Evolutionary conservation across 768 basidiomycete species (phyloP), one percentile per base, ranked within the genome.

Genomic region (Leccinum broughii): DNA sequence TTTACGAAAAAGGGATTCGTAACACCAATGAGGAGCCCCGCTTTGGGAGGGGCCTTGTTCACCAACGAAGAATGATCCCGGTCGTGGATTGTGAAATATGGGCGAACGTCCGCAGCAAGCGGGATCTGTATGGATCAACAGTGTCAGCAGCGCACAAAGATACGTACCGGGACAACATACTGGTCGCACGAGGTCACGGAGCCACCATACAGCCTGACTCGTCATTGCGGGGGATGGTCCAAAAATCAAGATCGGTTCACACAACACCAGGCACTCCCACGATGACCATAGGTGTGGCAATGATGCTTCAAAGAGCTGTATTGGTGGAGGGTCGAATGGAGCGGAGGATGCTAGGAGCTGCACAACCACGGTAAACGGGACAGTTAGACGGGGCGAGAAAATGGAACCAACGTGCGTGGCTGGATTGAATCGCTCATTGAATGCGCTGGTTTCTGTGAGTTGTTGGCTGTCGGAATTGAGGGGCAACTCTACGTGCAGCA

Each of bases 31-130:
- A 96, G 65, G 3, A 92, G 72, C 1, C 93, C 93, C 1, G 87
- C 74, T 71, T 86, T 86, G 1, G 92, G 93, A n/a, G 87, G 84
- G 32, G 90, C 84, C 62, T 87, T 87, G 70, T 93, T 94, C 48
- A 97, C 87, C 13, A 99, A 73, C 2, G 81, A 68, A 3, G 81
- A 66, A 63, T 89, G 86, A 61, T 97, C 95, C n/a, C 82, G 82
- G 68, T 98, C 96, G 71, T 98, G 96, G 66, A 99, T 94, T 15
- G 96, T 97, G 64, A 98, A 91, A 73, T 96, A 99, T 0, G 96
- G 96, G 9, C 96, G 83, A 66, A 93, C 85, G 68, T 99, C 95
- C 1, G 85, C 85, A 0, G 88, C 84, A 8, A 92, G 79, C 4
- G 94, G 93, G 32, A 96, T 87, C 93, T 94, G 60, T 48, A 39